Conservation (phyloP, 345 rosid genomes). For the Gossypium rotundifolium region DNA sequence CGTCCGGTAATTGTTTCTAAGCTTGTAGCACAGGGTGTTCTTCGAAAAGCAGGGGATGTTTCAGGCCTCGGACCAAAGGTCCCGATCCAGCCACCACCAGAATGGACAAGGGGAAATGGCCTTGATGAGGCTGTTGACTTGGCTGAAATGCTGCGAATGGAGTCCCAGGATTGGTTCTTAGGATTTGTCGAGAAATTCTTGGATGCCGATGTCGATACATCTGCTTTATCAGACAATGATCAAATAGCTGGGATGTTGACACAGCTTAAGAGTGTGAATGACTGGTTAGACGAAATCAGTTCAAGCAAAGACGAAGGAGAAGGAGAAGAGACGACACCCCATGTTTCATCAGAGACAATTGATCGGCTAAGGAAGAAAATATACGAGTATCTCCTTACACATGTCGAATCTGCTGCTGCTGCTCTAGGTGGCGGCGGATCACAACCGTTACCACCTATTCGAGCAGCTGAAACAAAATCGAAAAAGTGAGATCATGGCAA, state of each 20-base stretch:
- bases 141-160: conserved; percentile 62
- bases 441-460: conserved; percentile 40
- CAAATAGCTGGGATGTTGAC: conserved; percentile 90
- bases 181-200: conserved; percentile 85
- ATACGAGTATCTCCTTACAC: conserved; percentile 79
- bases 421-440: conserved; percentile 64
- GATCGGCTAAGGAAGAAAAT: conserved; percentile 82
- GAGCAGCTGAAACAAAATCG: conserved; percentile 37
- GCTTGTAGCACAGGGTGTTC: conserved; percentile 62
- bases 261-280: conserved; percentile 90
- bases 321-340: conserved; percentile 29
- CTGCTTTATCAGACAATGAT: conserved; percentile 61
- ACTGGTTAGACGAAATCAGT: conserved; percentile 82
- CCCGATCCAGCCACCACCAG: conserved; percentile 42
- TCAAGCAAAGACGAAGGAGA: conserved; percentile 55
- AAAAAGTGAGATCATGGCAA: conserved; percentile 39
- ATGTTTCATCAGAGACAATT: conserved; percentile 52
- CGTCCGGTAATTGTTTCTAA: conserved; percentile 55
- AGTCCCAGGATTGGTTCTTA: conserved; percentile 89
- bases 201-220: conserved; percentile 60
- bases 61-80: conserved; percentile 39
- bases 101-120: conserved; percentile 72
- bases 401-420: conserved; percentile 92
- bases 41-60: conserved; percentile 51
- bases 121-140: conserved; percentile 69